Evolutionary conservation across 2,329 filamentous ascomycete genomes (phyloP).

Genomic region (Pseudocercospora fijiensis): DNA sequence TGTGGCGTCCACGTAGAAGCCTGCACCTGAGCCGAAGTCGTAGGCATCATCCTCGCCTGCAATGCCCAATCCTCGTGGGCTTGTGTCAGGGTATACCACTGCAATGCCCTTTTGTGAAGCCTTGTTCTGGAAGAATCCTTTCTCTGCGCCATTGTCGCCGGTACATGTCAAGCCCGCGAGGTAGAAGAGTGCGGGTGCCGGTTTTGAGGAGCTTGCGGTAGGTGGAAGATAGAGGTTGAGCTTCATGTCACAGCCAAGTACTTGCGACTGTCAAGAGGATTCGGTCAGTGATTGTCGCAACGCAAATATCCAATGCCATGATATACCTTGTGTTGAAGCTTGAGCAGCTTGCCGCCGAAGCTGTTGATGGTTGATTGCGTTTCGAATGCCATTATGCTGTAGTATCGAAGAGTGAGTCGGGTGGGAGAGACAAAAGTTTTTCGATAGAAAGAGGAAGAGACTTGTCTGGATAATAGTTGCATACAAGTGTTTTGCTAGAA

Average conservation of each 20-base stretch:
- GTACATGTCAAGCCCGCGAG: slow-evolving; percentile 94
- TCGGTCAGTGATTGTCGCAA: slow-evolving; percentile 6
- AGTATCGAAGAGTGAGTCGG: background rate
- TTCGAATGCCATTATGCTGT: slow-evolving; percentile 71
- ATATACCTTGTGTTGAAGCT: slow-evolving; percentile 70
- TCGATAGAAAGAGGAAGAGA: background rate
- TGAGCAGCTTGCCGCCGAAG: slow-evolving; percentile 92
- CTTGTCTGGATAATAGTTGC: slow-evolving; percentile 11
- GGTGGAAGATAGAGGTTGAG: slow-evolving; percentile 90
- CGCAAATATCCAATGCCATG: background rate
- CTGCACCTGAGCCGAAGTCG: slow-evolving; percentile 89
- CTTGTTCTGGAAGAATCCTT: slow-evolving; percentile 85
- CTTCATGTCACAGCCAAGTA: slow-evolving; percentile 83
- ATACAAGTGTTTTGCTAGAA: slow-evolving; percentile 16
- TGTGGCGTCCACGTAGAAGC: slow-evolving; percentile 91
- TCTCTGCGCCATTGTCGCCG: slow-evolving; percentile 73
- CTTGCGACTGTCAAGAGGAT: slow-evolving; percentile 55
- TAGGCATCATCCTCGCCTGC: slow-evolving; percentile 82
- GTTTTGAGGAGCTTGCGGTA: slow-evolving; percentile 58
- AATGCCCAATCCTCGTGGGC: slow-evolving; percentile 76
- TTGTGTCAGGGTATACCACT: slow-evolving; percentile 93
- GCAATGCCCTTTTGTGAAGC: slow-evolving; percentile 81
- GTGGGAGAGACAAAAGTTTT: background rate
- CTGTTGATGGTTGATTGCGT: slow-evolving; percentile 85
- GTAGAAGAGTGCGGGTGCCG: slow-evolving; percentile 85